Conservation (phyloP, 73 alveolate genomes). For the Durusdinium trenchii region DNA sequence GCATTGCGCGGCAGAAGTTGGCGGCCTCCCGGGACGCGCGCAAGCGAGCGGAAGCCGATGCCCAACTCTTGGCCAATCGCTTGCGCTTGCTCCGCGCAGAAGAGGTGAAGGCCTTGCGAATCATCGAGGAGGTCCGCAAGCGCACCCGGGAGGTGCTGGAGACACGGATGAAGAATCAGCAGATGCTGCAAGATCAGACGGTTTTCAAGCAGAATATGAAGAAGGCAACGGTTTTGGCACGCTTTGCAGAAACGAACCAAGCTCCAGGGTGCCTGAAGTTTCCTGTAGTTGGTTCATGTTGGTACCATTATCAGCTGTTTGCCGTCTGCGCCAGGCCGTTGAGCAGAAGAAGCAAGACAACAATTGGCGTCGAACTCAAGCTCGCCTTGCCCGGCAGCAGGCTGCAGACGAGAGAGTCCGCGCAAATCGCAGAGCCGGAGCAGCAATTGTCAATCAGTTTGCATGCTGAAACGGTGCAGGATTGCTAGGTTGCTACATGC, state of each 20-base stretch:
- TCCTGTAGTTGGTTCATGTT: background rate
- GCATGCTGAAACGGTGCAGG: background rate
- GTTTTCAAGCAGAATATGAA: slow-evolving; percentile 40
- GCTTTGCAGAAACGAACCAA: background rate
- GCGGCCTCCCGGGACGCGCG: slow-evolving; percentile 55
- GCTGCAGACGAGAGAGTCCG: background rate
- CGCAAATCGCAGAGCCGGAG: slow-evolving; percentile 11
- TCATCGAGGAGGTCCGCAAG: slow-evolving; percentile 67
- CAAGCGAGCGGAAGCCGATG: slow-evolving; percentile 65
- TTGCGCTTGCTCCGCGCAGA: slow-evolving; percentile 68
- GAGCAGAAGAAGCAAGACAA: slow-evolving; percentile 54
- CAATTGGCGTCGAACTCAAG: slow-evolving; percentile 67
- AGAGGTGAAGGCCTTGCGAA: slow-evolving; percentile 50
- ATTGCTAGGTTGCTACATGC: too few relatives aligned
- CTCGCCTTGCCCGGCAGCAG: slow-evolving; percentile 86
- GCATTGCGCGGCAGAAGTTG: slow-evolving; percentile 54
- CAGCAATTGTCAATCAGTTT: background rate
- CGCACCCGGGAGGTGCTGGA: slow-evolving; percentile 62
- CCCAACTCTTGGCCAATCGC: slow-evolving; percentile 73
- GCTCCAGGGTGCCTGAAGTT: background rate
- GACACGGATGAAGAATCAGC: slow-evolving; percentile 11
- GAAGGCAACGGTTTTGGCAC: background rate
- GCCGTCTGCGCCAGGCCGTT: background rate
- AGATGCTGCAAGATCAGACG: slow-evolving; percentile 56
- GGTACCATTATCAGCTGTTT: background rate